Conservation (phyloP, 1,284 basidiomycete genomes). For the Sanguinoderma infundibulare region DNA sequence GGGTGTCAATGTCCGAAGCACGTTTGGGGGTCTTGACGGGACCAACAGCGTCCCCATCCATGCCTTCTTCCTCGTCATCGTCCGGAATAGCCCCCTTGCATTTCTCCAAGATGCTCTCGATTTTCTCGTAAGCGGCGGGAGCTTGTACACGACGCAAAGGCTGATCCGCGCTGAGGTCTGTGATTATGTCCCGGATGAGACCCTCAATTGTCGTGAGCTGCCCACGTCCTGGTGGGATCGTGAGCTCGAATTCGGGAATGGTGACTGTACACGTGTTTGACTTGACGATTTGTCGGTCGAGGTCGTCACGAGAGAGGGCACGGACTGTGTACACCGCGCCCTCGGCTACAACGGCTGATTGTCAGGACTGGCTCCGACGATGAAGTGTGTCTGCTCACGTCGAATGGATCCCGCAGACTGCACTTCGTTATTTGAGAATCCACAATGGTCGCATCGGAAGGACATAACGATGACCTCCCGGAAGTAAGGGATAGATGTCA, state of each 20-base stretch:
- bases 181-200: conserved; percentile 82
- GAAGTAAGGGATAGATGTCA: conserved; percentile 97
- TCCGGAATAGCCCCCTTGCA: conserved; percentile 76
- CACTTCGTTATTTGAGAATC: conserved; percentile 91
- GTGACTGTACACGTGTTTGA: conserved; percentile 82
- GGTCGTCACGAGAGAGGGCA: conserved; percentile 77
- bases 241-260: conserved; percentile 91
- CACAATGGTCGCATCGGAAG: conserved; percentile 95
- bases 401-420: conserved; percentile 91
- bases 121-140: conserved; percentile 77
- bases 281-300: conserved; percentile 94
- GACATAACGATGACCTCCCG: conserved; percentile 95
- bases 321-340: conserved; percentile 83
- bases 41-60: conserved; percentile 24
- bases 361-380: not conserved
- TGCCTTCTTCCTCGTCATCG: conserved; percentile 53
- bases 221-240: conserved; percentile 87
- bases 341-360: conserved; percentile 50
- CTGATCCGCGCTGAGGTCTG: conserved; percentile 87
- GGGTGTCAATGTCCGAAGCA: conserved; percentile 49
- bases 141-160: conserved; percentile 87
- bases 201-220: conserved; percentile 98
- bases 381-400: too few species aligned
- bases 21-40: conserved; percentile 31
- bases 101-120: conserved; percentile 75